Conservation (phyloP, 2,329 filamentous ascomycete genomes). For the Hortaea sp. region DNA sequence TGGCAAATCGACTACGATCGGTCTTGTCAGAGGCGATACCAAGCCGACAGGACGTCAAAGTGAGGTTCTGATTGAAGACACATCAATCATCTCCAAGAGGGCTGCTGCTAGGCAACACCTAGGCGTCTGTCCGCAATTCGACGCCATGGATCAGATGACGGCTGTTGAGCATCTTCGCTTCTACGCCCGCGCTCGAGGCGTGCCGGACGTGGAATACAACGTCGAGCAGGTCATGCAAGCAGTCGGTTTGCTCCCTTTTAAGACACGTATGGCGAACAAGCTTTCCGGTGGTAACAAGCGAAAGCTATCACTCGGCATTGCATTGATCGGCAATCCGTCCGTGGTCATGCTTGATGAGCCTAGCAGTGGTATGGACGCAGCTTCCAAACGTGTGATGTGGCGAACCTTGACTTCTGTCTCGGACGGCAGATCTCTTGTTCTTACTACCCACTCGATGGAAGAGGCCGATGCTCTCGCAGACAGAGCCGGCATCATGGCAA, state of each 20-base stretch:
- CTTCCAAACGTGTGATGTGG: constrained; percentile 90
- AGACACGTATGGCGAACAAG: constrained; percentile 63
- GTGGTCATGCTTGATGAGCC: constrained; percentile 87
- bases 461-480: constrained; percentile 83
- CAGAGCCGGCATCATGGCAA: constrained; percentile 75
- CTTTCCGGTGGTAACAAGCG: constrained; percentile 87
- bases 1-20: constrained; percentile 84
- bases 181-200: constrained; percentile 75
- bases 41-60: constrained; percentile 61
- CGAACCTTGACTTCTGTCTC: constrained; percentile 65
- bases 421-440: constrained; percentile 66
- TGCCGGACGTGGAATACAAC: constrained; percentile 65
- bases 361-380: constrained; percentile 78
- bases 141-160: constrained; percentile 82
- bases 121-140: constrained; percentile 74
- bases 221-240: constrained; percentile 68
- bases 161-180: constrained; percentile 78
- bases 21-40: constrained; percentile 79
- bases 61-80: constrained; percentile 69
- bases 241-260: constrained; percentile 64
- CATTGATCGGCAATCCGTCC: constrained; percentile 81
- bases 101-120: constrained; percentile 64
- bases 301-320: constrained; percentile 83
- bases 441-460: constrained; percentile 93
- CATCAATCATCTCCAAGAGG: constrained; percentile 62